Evolutionary conservation across 2,329 filamentous ascomycete species (phyloP), one percentile per base, ranked within the genome.

Genomic region (Talaromyces sp.): DNA sequence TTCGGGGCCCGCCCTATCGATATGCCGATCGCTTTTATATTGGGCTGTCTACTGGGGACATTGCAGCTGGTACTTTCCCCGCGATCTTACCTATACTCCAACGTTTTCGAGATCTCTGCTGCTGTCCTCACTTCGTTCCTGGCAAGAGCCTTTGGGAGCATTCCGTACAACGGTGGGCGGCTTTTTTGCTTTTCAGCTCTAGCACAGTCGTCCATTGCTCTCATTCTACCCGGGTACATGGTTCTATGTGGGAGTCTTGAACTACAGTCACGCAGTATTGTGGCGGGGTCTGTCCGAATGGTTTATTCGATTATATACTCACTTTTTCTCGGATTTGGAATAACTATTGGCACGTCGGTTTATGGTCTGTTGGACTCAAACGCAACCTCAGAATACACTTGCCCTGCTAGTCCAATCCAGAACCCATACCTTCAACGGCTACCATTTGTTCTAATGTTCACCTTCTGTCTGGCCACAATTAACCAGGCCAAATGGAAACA

Each of bases 401-500:
- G 85, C 60, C 65, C 70, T 0, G 73, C 80, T 27, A 78, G 81
- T 1, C 80, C 88, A 55, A 75, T 76, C 11, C 77, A 80, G 9
- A 79, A 83, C 59, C 69, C 72, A 51, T 75, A 75, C 46, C 63
- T 70, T 17, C 84, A 81, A 65, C 83, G 82, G 63, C 92, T 92
- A 75, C 77, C 88, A 41, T 92, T 92, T 68, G 91, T 93, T 0
- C 84, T 89, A 0, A 75, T 83, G 7, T 95, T 94, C 71, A 87
- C 90, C 19, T 70, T 92, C 54, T 91, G 88, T 69, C 82, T 93
- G 55, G 88, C 88, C 62, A 81, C 92, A 66, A 88, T 93, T 73
- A 92, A 93, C 74, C 90, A 94, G 65, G 89, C 89, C 60, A 92
- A 92, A 74, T 91, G 84, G 84, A 88, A 85, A 67, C 90, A 94